Evolutionary conservation across 192 early-diverging fungal species (phyloP).

Genomic region (Linnemannia elongata): DNA sequence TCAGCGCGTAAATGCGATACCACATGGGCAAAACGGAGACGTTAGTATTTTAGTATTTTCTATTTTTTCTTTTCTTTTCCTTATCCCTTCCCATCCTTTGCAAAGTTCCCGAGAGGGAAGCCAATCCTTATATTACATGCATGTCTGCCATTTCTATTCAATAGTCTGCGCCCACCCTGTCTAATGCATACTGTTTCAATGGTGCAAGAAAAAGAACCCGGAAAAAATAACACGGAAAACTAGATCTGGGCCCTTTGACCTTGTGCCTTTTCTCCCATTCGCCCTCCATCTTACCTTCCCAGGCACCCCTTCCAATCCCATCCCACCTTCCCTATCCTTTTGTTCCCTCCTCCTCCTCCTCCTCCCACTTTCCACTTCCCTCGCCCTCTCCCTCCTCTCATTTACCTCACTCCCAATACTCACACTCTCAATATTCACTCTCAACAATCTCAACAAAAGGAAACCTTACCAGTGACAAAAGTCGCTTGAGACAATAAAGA

Average conservation of each 20-base stretch:
- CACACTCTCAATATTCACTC: not conserved
- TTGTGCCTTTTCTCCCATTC: no score
- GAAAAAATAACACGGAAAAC: not conserved
- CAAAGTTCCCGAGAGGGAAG: not conserved
- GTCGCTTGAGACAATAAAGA: slow-evolving; percentile 97
- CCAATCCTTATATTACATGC: not conserved
- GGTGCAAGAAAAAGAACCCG: not conserved
- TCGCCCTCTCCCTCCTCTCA: not conserved
- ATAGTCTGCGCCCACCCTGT: not conserved
- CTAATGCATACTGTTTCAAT: not conserved
- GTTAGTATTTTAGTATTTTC: slow-evolving; percentile 15
- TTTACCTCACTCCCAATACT: no score
- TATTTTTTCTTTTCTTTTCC: not conserved
- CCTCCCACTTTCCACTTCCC: no score
- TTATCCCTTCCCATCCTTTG: not conserved
- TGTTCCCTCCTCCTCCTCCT: not conserved
- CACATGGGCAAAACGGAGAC: not conserved
- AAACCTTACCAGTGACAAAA: slow-evolving; percentile 93
- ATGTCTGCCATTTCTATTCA: not conserved
- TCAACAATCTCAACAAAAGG: not conserved
- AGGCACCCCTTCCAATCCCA: not conserved
- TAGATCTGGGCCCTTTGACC: no score
- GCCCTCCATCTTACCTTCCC: not conserved
- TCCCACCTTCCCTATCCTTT: not conserved
- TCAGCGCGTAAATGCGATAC: not conserved